Percentiles rank a stretch among this genome's conserved stretches.
phyloP scores from a whole-genome alignment of 768 basidiomycete genomes.

The Kwoniella mangroviensis region DNA sequence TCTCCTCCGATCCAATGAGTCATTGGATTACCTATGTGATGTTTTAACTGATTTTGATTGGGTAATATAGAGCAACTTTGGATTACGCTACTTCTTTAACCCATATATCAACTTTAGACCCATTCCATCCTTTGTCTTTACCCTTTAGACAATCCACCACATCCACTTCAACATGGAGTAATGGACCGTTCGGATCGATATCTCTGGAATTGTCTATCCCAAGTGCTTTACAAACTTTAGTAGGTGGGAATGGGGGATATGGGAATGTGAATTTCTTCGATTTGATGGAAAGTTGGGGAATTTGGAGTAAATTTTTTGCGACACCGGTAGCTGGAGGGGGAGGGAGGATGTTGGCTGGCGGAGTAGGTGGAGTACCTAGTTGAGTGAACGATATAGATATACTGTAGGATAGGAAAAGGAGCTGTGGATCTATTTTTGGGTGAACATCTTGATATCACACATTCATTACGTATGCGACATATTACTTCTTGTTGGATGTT shows the following conservation, averaged over 20 bases:
- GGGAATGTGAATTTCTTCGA: conserved; percentile 46
- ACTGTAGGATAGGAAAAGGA: too few relatives aligned
- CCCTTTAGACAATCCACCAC: conserved; percentile 11
- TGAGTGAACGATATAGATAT: background rate
- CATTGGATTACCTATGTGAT: too few relatives aligned
- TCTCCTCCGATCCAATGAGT: too few relatives aligned
- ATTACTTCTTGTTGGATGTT: background rate
- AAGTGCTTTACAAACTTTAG: conserved; percentile 21
- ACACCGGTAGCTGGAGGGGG: background rate
- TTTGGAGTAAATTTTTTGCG: background rate
- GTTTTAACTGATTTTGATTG: background rate
- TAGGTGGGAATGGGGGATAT: background rate
- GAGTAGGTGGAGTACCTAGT: conserved; percentile 4
- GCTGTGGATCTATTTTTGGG: background rate
- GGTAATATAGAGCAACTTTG: conserved; percentile 36
- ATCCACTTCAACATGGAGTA: conserved; percentile 2
- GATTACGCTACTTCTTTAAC: conserved; percentile 44
- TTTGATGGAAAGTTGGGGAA: conserved; percentile 35
- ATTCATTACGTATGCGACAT: background rate
- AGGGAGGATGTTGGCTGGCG: conserved; percentile 1
- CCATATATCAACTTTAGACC: conserved; percentile 31
- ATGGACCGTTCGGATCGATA: conserved; percentile 13
- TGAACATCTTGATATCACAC: background rate
- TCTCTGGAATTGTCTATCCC: conserved; percentile 31
- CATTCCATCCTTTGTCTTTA: conserved; percentile 29